These are phyloP conservation scores for Pseudogymnoascus sp. DNA, from an alignment of 2,329 filamentous ascomycete species.

Conservation along the genomic window DNA sequence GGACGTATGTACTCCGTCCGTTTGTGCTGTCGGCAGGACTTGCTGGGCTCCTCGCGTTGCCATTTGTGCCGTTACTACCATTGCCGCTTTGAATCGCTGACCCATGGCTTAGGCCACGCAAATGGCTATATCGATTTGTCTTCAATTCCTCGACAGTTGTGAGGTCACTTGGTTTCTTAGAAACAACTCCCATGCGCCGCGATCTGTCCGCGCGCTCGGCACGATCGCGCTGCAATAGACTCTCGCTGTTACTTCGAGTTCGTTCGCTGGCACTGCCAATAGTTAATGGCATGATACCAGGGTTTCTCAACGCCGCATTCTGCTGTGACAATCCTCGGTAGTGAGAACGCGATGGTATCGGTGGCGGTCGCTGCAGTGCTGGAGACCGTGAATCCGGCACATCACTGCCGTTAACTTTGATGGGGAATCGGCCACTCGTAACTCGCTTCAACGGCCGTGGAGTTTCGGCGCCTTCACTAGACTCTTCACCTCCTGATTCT, in stretches of 20 bases:
- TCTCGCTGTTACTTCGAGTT: constrained; percentile 57
- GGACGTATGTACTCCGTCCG: constrained; percentile 45
- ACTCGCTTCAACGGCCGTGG: constrained; percentile 60
- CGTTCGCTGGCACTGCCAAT: constrained; percentile 64
- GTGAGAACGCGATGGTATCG: constrained; percentile 73
- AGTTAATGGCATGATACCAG: constrained; percentile 62
- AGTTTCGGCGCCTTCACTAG: constrained; percentile 69
- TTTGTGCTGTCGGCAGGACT: constrained; percentile 48
- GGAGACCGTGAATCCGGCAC: constrained; percentile 60
- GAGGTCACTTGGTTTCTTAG: constrained; percentile 51
- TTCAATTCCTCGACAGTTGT: constrained; percentile 55
- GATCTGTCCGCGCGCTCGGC: constrained; percentile 45
- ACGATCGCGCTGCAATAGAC: constrained; percentile 39
- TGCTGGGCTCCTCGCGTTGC: constrained; percentile 39
- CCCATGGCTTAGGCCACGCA: constrained; percentile 58
- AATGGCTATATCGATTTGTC: constrained; percentile 57
- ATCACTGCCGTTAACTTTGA: constrained; percentile 67
- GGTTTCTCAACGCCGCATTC: constrained; percentile 53
- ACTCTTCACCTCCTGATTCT: constrained; percentile 51
- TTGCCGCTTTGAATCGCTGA: constrained; percentile 52
- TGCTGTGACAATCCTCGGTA: constrained; percentile 67
- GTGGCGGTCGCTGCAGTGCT: constrained; percentile 57
- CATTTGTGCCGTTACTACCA: constrained; percentile 19
- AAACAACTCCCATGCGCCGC: constrained; percentile 56
- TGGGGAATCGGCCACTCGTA: constrained; percentile 57